These are phyloP conservation scores for Globisporangium nagaii DNA, from an alignment of 352 stramenopile genomes.

Conservation along the genomic window DNA sequence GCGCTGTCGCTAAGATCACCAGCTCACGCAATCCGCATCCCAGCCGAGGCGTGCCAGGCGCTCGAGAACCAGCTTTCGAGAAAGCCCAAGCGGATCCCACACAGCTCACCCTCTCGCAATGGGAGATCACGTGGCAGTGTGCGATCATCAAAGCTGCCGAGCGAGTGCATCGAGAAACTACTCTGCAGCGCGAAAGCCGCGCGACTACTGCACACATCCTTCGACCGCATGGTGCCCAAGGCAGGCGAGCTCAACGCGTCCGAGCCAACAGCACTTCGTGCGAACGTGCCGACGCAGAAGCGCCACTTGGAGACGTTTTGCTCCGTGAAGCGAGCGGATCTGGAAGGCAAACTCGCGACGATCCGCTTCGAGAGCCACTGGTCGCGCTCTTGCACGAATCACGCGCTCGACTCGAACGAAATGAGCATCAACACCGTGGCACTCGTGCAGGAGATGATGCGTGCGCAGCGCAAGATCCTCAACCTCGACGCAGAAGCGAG, in stretches of 20 bases:
- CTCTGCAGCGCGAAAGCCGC: constrained; percentile 15
- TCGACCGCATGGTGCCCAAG: neutral
- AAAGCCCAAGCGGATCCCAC: neutral
- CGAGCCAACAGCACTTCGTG: neutral
- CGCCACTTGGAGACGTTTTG: constrained; percentile 17
- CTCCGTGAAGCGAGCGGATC: constrained; percentile 17
- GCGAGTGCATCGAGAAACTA: constrained; percentile 5
- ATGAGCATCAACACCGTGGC: constrained; percentile 11
- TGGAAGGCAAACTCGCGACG: constrained; percentile 23
- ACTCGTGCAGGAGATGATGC: constrained; percentile 3
- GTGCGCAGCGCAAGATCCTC: constrained; percentile 2
- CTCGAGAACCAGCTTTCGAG: neutral
- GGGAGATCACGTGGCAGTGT: neutral
- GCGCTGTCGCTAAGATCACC: neutral
- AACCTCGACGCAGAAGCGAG: neutral
- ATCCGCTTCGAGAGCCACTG: constrained; percentile 3
- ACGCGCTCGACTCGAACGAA: neutral
- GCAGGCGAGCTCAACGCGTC: neutral
- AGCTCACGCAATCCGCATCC: neutral
- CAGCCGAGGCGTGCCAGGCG: neutral
- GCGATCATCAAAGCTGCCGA: neutral
- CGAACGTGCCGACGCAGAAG: neutral
- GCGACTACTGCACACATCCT: constrained; percentile 11
- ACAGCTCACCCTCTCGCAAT: neutral
- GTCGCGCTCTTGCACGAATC: neutral